Base-by-base conservation (phyloP, 768 basidiomycete species). In the Boletus barrowsii region DNA sequence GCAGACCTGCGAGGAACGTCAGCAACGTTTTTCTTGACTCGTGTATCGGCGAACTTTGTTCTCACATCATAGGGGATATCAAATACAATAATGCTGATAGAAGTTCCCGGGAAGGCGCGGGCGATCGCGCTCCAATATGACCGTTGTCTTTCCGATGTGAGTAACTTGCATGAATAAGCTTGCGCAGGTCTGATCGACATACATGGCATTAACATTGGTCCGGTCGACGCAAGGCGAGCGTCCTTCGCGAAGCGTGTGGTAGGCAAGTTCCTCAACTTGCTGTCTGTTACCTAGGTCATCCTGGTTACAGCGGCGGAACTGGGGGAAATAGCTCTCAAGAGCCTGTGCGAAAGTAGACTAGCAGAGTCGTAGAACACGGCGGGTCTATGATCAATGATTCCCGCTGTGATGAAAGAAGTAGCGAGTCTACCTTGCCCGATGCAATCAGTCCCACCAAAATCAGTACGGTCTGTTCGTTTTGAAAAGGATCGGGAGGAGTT, bases 141-240 rank as follows among this genome's bases (percentile, higher is more conserved):
- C 49, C 87, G 75, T 70, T 90, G 89, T 51, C 87, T 88, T 65
- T 55, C 48, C 43, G 42, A 47, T 29, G 15, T 8, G n/a, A 54
- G 42, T 48, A 36, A n/a, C 37, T 41, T 48, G 44, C 33, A 24
- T 36, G 30, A 43, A 43, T 3, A 29, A 8, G 32, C 24, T 15
- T 17, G 30, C 10, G 40, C 10, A 43, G 30, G 18, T 48, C 40
- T 33, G 51, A 18, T 20, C 7, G 29, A 76, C 82, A 68, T 71
- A 90, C 88, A 65, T 64, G 51, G 76, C 75, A 66, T 90, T 81
- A 59, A 90, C 79, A 71, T 92, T 91, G 24, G 87, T 87, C 56
- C 90, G 79, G 65, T 91, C 90, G 42, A 91, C 80, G 67, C 86
- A 88, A 15, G 86, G 85, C n/a, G 87, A 91, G 45, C 74, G 67